A percentile compares a stretch with the other conserved stretches of the same genome.
These are phyloP conservation scores for Mycena olivaceomarginata DNA, from an alignment of 768 basidiomycete genomes.

Conservation along the genomic window DNA sequence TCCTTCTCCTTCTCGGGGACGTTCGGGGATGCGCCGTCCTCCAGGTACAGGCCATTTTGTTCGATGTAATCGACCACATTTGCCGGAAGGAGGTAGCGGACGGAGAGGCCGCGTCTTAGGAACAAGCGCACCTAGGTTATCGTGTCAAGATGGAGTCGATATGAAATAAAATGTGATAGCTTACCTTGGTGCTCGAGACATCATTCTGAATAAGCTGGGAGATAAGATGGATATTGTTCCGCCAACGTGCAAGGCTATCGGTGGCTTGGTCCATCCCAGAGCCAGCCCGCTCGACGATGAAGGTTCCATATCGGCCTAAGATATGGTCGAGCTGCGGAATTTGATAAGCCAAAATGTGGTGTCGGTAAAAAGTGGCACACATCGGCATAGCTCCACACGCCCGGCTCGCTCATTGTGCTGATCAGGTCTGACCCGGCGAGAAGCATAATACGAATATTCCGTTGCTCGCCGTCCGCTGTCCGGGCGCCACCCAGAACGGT, in stretches of 20 bases:
- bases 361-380: constrained; percentile 68
- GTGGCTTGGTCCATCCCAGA: constrained; percentile 92
- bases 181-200: constrained; percentile 95
- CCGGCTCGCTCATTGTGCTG: constrained; percentile 98
- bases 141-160: not conserved
- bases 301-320: constrained; percentile 93
- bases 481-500: constrained; percentile 86
- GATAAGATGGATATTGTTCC: constrained; percentile 92
- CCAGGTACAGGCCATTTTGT: constrained; percentile 84
- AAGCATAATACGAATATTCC: constrained; percentile 90
- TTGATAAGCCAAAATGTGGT: constrained; percentile 36
- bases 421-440: constrained; percentile 99
- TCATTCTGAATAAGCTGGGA: constrained; percentile 98
- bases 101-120: constrained; percentile 86
- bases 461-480: constrained; percentile 83
- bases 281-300: constrained; percentile 97
- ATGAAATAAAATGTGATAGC: constrained; percentile 7
- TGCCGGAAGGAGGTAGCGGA: constrained; percentile 93
- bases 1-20: constrained; percentile 37
- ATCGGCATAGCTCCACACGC: constrained; percentile 97
- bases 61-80: constrained; percentile 97
- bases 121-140: constrained; percentile 76
- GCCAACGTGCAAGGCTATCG: constrained; percentile 84
- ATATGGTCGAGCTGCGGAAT: constrained; percentile 91
- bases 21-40: constrained; percentile 64